Evolutionary conservation across 2,329 filamentous ascomycete species (phyloP).

Genomic region (Ceratocystis variospora): DNA sequence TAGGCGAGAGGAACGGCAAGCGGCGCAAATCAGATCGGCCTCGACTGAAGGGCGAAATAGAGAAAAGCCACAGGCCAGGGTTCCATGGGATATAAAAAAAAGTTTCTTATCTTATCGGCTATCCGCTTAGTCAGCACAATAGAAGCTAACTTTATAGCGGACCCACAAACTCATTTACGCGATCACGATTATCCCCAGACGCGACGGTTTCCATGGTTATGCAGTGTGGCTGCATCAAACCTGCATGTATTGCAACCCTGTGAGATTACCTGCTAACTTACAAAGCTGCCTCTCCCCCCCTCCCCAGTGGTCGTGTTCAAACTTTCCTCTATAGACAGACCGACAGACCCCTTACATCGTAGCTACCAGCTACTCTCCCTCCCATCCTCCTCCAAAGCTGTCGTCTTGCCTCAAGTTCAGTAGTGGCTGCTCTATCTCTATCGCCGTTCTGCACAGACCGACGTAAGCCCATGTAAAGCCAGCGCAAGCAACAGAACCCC

Average conservation of each 20-base stretch:
- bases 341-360: too few species aligned
- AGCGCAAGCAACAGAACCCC: too few species aligned
- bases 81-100: conserved; percentile 1
- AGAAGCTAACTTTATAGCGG: background rate
- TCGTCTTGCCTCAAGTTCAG: background rate
- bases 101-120: conserved; percentile 1
- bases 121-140: background rate
- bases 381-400: background rate
- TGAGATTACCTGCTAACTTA: background rate
- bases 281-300: background rate
- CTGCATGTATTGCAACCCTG: background rate
- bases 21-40: conserved; percentile 5
- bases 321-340: background rate
- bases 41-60: background rate
- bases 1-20: background rate
- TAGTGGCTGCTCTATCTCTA: background rate
- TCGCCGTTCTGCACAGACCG: too few species aligned
- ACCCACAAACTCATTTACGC: background rate
- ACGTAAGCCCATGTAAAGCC: too few species aligned
- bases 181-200: background rate
- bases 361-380: too few species aligned
- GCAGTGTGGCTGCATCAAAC: background rate
- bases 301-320: background rate
- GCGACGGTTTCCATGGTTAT: conserved; percentile 2
- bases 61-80: background rate